phyloP scores from a whole-genome alignment of 2,329 filamentous ascomycete species.

The Paecilomyces niveus region DNA sequence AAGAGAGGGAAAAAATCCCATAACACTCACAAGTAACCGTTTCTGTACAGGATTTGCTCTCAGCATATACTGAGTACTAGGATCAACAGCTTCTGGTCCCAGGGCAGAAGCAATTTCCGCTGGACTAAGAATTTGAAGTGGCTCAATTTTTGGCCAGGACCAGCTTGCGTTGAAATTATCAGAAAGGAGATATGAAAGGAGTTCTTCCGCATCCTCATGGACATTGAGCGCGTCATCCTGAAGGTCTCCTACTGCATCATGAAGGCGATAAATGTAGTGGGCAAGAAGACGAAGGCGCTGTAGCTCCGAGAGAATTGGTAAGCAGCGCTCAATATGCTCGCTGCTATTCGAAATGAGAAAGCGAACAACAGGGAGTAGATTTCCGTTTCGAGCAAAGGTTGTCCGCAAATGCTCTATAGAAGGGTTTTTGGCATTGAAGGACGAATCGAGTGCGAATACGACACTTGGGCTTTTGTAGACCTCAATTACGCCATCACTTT shows the following conservation, averaged over 20 bases:
- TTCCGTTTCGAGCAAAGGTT: slow-evolving; percentile 25
- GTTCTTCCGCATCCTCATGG: slow-evolving; percentile 33
- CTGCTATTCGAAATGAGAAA: slow-evolving; percentile 39
- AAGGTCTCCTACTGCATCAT: slow-evolving; percentile 31
- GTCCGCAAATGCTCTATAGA: slow-evolving; percentile 33
- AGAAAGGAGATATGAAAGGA: slow-evolving; percentile 24
- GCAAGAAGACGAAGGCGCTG: slow-evolving; percentile 28
- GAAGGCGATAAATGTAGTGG: slow-evolving; percentile 25
- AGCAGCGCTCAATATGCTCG: slow-evolving; percentile 39
- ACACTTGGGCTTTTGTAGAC: slow-evolving; percentile 28
- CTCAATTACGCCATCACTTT: slow-evolving; percentile 21
- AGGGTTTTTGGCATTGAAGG: slow-evolving; percentile 33
- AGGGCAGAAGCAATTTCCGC: slow-evolving; percentile 16
- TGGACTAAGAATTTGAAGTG: slow-evolving; percentile 25
- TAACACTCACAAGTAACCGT: slow-evolving; percentile 22
- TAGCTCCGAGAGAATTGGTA: slow-evolving; percentile 28
- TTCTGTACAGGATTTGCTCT: slow-evolving; percentile 16
- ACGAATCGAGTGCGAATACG: slow-evolving; percentile 39
- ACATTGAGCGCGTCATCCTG: slow-evolving; percentile 35
- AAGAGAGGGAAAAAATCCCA: background rate
- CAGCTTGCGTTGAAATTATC: slow-evolving; percentile 31
- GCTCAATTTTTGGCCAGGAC: slow-evolving; percentile 31
- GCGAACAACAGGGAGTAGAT: slow-evolving; percentile 36
- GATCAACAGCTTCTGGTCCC: slow-evolving; percentile 3
- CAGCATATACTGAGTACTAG: background rate